A percentile compares a stretch with the other conserved stretches of the same genome.
phyloP scores from a whole-genome alignment of 495 filamentous ascomycete genomes.

The Lepraria neglecta region DNA sequence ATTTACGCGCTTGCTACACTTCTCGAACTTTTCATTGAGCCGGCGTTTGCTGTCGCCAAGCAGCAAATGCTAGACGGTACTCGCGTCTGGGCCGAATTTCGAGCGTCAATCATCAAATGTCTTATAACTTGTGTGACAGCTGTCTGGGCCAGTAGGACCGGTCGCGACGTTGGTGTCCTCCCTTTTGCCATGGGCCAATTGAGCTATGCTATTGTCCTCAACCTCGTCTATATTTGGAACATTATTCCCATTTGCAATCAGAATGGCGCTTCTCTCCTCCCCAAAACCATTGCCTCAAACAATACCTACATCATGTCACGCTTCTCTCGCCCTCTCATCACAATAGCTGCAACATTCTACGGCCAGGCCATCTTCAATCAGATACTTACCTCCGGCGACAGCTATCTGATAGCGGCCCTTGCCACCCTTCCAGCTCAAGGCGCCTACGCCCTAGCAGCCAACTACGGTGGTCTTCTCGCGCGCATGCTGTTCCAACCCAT shows the following conservation, averaged over 20 bases:
- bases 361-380: conserved; percentile 87
- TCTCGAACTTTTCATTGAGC: conserved; percentile 75
- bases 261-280: conserved; percentile 55
- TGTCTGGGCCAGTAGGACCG: conserved; percentile 47
- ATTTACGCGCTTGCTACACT: conserved; percentile 71
- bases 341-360: conserved; percentile 69
- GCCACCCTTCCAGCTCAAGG: conserved; percentile 75
- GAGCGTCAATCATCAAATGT: conserved; percentile 72
- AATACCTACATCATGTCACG: conserved; percentile 51
- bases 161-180: conserved; percentile 59
- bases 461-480: conserved; percentile 88
- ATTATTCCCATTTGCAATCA: conserved; percentile 38
- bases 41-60: conserved; percentile 76
- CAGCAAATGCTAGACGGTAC: conserved; percentile 71
- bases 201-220: conserved; percentile 61
- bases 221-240: conserved; percentile 57
- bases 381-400: conserved; percentile 88
- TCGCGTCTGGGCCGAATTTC: conserved; percentile 71
- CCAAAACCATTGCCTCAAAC: conserved; percentile 38
- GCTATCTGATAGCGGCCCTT: conserved; percentile 71
- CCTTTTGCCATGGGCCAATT: conserved; percentile 87
- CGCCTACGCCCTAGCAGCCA: conserved; percentile 86
- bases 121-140: conserved; percentile 59
- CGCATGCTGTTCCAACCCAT: conserved; percentile 90
- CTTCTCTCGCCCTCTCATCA: conserved; percentile 60